These are phyloP conservation scores for Leccinum disarticulatum DNA, from an alignment of 768 basidiomycete species.

Conservation along the genomic window DNA sequence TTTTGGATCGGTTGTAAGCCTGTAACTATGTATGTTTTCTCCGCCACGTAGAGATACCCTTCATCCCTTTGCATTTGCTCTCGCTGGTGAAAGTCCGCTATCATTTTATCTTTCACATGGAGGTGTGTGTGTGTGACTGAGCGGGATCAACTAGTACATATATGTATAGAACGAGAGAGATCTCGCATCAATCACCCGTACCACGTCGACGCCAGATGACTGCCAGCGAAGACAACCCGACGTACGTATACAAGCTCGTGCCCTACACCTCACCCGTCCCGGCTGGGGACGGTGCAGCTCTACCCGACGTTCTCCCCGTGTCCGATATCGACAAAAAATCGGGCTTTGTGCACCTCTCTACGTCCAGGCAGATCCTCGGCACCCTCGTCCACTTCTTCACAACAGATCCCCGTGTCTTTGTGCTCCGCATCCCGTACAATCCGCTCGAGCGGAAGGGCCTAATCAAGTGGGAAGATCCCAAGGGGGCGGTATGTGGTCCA, in stretches of 20 bases:
- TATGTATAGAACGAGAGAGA: not conserved
- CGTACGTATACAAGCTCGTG: constrained; percentile 64
- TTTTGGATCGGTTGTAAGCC: constrained; percentile 18
- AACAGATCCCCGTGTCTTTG: constrained; percentile 37
- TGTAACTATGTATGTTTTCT: constrained; percentile 26
- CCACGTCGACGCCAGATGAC: constrained; percentile 7
- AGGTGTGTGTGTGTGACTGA: not conserved
- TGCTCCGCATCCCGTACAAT: constrained; percentile 45
- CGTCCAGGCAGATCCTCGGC: constrained; percentile 45
- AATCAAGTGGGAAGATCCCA: constrained; percentile 51
- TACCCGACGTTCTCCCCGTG: constrained; percentile 49
- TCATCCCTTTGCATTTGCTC: constrained; percentile 3
- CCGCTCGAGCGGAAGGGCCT: constrained; percentile 33
- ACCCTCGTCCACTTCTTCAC: constrained; percentile 50
- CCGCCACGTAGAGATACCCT: constrained; percentile 30
- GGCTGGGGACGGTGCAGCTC: constrained; percentile 24
- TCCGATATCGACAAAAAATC: constrained; percentile 47
- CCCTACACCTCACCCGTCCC: constrained; percentile 40
- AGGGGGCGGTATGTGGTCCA: constrained; percentile 40
- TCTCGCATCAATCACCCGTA: not conserved
- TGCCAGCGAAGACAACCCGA: constrained; percentile 31
- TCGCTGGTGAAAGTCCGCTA: not conserved
- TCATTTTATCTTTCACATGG: not conserved
- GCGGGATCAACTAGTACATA: not conserved
- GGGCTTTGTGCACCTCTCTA: constrained; percentile 58